These are phyloP conservation scores for Candida taoyuanica DNA, from an alignment of 805 yeast species.

Conservation along the genomic window DNA sequence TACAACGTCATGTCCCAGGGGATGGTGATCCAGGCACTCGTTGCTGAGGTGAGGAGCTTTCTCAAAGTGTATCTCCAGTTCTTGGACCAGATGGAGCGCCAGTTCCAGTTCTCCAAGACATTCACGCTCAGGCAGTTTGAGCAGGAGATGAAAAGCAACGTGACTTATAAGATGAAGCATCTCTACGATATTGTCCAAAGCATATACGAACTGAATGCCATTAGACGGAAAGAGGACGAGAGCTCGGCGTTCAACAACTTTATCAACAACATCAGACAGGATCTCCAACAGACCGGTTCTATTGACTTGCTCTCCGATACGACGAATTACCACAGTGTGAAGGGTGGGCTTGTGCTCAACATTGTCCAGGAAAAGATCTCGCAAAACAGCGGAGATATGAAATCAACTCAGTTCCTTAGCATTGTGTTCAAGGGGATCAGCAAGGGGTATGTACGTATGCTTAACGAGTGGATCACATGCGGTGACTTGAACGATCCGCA, in stretches of 20 bases:
- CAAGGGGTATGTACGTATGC: constrained; percentile 55
- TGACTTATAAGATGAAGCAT: constrained; percentile 42
- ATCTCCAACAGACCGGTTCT: constrained; percentile 37
- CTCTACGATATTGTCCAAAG: constrained; percentile 51
- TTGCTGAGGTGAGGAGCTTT: constrained; percentile 49
- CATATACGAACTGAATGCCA: constrained; percentile 44
- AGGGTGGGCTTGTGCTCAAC: constrained; percentile 73
- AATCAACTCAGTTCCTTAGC: constrained; percentile 47
- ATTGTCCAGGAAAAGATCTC: constrained; percentile 56
- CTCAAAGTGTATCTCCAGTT: constrained; percentile 34
- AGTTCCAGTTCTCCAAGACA: constrained; percentile 41
- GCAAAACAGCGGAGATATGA: constrained; percentile 60
- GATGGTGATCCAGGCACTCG: constrained; percentile 66
- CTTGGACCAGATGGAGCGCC: constrained; percentile 45
- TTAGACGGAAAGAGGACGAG: constrained; percentile 31
- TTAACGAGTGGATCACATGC: constrained; percentile 72
- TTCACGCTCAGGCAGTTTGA: constrained; percentile 61
- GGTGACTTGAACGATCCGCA: constrained; percentile 77
- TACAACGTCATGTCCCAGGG: constrained; percentile 61
- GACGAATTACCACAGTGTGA: constrained; percentile 48
- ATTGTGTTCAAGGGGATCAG: constrained; percentile 56
- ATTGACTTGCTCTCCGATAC: constrained; percentile 51
- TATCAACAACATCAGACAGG: constrained; percentile 36
- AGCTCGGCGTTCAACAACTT: constrained; percentile 38
- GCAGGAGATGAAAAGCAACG: constrained; percentile 38